A percentile compares a stretch with the other conserved stretches of the same genome.
Conservation (phyloP, 345 rosid species). For the Salix brachista region DNA sequence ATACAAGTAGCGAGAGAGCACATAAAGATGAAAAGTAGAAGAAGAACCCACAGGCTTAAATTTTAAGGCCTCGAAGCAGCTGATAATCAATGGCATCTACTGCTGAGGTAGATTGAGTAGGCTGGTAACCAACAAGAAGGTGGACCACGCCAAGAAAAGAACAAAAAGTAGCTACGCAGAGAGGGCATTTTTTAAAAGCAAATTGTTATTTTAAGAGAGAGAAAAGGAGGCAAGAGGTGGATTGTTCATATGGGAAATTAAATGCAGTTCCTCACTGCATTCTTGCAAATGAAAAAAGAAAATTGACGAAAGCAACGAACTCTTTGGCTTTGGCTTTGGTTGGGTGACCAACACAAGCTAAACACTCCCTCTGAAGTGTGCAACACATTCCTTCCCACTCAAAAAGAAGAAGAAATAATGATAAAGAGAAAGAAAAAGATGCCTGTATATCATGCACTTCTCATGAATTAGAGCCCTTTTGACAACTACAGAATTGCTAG, state of each 20-base stretch:
- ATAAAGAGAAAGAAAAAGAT: slow-evolving; percentile 14
- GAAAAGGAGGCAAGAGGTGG: slow-evolving; percentile 21
- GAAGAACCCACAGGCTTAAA: neutral
- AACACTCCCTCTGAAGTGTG: slow-evolving; percentile 12
- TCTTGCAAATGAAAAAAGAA: slow-evolving; percentile 17
- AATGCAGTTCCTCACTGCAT: slow-evolving; percentile 22
- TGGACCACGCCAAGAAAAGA: slow-evolving; percentile 28
- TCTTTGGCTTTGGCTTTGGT: slow-evolving; percentile 9
- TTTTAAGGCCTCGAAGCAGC: neutral
- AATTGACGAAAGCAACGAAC: slow-evolving; percentile 14
- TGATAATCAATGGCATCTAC: neutral
- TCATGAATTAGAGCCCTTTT: slow-evolving; percentile 5
- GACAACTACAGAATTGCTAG: neutral
- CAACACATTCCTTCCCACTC: slow-evolving; percentile 15
- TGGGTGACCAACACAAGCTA: slow-evolving; percentile 22
- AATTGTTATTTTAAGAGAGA: slow-evolving; percentile 7
- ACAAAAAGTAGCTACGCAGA: slow-evolving; percentile 17
- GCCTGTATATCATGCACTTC: slow-evolving; percentile 24
- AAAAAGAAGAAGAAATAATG: slow-evolving; percentile 1
- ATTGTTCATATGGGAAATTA: slow-evolving; percentile 22
- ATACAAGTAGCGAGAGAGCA: neutral
- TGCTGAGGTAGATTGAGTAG: slow-evolving; percentile 21
- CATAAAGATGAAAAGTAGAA: neutral
- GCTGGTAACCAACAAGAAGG: slow-evolving; percentile 12
- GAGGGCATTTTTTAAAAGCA: slow-evolving; percentile 4